A percentile compares a stretch with the other conserved stretches of the same genome.
Evolutionary conservation across 106 monocot species (phyloP).

Genomic region (Cymbidium sinense): DNA sequence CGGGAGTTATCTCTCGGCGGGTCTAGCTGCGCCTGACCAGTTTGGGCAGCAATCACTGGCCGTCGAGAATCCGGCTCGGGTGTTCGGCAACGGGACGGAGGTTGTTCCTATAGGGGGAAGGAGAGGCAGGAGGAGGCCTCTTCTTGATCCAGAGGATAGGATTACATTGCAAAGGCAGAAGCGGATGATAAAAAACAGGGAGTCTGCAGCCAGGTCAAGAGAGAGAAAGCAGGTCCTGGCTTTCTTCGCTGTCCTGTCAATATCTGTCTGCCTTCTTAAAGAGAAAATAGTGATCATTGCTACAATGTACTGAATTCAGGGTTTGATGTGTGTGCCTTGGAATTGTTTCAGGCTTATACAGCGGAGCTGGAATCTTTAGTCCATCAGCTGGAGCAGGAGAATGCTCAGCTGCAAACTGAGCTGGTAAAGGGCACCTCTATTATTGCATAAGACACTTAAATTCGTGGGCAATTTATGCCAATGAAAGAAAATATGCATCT

Average conservation of each 20-base stretch:
- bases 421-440: conserved; percentile 23
- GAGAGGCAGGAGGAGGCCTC: conserved; percentile 30
- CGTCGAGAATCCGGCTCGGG: conserved; percentile 13
- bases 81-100: conserved; percentile 21
- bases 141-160: conserved; percentile 41
- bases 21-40: neutral
- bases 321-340: neutral
- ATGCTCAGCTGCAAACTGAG: conserved; percentile 29
- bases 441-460: neutral
- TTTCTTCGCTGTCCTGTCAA: neutral
- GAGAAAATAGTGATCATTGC: neutral
- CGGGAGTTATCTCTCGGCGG: conserved; percentile 9
- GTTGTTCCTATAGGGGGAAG: conserved; percentile 10
- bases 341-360: conserved; percentile 44
- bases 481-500: neutral
- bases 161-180: conserved; percentile 68
- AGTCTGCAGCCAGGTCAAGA: conserved; percentile 84
- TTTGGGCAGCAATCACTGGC: conserved; percentile 5
- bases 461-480: neutral
- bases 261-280: neutral
- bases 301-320: neutral
- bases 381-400: conserved; percentile 49
- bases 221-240: conserved; percentile 73
- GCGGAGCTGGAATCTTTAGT: conserved; percentile 56
- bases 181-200: conserved; percentile 90